A percentile compares a stretch with the other conserved stretches of the same genome.
Evolutionary conservation across 495 filamentous ascomycete species (phyloP).

Genomic region (Hypoxylon cercidicola): DNA sequence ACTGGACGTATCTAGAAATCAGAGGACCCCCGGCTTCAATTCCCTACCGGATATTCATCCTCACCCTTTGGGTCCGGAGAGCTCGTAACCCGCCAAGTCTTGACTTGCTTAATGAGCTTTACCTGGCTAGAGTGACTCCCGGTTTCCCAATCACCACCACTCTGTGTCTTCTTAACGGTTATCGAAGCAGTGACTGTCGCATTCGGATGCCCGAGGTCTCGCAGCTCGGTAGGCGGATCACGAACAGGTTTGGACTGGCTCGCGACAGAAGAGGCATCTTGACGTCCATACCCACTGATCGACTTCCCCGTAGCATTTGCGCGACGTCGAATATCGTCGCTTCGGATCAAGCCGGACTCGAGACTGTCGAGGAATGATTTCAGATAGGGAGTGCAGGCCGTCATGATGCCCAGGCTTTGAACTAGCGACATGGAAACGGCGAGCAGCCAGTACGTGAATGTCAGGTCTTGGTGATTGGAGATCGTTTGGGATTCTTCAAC

Average conservation of each 20-base stretch:
- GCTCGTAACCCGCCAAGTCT: constrained; percentile 15
- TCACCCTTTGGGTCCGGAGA: neutral
- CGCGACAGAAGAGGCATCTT: neutral
- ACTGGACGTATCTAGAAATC: too few species aligned
- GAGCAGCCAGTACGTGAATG: constrained; percentile 46
- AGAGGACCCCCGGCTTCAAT: neutral
- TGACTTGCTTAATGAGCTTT: constrained; percentile 19
- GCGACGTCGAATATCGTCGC: constrained; percentile 48
- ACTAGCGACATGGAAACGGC: constrained; percentile 49
- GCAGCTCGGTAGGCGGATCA: constrained; percentile 2
- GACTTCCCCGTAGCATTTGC: constrained; percentile 21
- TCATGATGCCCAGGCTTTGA: constrained; percentile 54
- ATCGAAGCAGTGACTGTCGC: neutral
- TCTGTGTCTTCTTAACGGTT: neutral
- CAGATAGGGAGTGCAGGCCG: constrained; percentile 57
- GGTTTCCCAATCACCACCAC: constrained; percentile 8
- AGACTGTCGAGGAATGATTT: constrained; percentile 60
- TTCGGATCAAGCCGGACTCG: constrained; percentile 55
- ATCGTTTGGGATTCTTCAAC: constrained; percentile 41
- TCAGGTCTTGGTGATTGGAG: constrained; percentile 28
- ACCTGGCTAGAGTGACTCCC: constrained; percentile 13
- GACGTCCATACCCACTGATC: neutral
- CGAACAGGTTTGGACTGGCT: neutral
- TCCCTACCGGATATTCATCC: neutral
- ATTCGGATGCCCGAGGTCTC: constrained; percentile 1